Evolutionary conservation across 2,329 filamentous ascomycete genomes (phyloP).

Genomic region (Fusarium irregulare): DNA sequence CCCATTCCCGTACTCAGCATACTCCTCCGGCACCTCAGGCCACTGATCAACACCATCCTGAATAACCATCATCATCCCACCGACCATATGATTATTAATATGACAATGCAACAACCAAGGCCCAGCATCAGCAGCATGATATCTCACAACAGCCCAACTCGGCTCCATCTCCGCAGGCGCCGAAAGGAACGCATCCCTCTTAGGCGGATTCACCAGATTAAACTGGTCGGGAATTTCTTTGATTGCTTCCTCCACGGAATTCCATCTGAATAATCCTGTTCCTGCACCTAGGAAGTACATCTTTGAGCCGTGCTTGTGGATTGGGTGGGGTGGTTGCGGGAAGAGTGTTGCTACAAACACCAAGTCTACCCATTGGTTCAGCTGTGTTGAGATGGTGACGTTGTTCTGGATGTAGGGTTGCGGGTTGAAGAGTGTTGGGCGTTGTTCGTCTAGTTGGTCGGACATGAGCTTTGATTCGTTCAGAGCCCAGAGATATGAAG

Average conservation of each 20-base stretch:
- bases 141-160: constrained; percentile 63
- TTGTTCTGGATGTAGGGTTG: constrained; percentile 52
- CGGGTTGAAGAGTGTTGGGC: constrained; percentile 61
- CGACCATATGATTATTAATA: constrained; percentile 63
- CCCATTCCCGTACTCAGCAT: constrained; percentile 40
- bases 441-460: constrained; percentile 48
- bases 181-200: constrained; percentile 57
- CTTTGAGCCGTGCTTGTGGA: constrained; percentile 74
- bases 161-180: constrained; percentile 33
- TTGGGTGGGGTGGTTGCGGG: constrained; percentile 65
- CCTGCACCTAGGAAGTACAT: constrained; percentile 68
- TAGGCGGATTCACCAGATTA: constrained; percentile 67
- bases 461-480: constrained; percentile 59
- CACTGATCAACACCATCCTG: constrained; percentile 60
- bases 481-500: constrained; percentile 65
- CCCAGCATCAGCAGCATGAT: constrained; percentile 64
- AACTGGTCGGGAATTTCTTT: constrained; percentile 60
- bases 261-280: constrained; percentile 62
- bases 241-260: constrained; percentile 64
- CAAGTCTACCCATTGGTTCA: constrained; percentile 67
- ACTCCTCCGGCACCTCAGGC: constrained; percentile 56
- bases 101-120: constrained; percentile 68
- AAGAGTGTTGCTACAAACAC: constrained; percentile 58
- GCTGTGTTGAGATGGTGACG: constrained; percentile 60
- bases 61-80: constrained; percentile 66